phyloP scores from a whole-genome alignment of 1,139 yeast species.

The Saccharomyces hybrid region DNA sequence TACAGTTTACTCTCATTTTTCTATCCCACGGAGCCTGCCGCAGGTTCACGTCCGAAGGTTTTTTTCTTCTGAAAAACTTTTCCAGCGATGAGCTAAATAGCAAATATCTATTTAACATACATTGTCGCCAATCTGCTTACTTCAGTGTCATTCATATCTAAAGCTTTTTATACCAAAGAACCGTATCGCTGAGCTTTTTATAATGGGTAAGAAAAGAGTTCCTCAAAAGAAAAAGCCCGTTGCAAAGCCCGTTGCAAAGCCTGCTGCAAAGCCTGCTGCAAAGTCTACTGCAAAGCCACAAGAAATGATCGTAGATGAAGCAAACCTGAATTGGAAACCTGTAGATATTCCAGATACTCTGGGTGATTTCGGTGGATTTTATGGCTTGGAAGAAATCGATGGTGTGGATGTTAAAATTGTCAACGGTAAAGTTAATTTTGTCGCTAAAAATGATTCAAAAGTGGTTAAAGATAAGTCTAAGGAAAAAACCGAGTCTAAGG shows the following conservation, averaged over 20 bases:
- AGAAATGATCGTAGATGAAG: not conserved
- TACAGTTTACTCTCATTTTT: not conserved
- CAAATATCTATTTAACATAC: not conserved
- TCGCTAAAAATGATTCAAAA: conserved; percentile 40
- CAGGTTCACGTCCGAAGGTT: not conserved
- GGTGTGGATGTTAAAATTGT: conserved; percentile 76
- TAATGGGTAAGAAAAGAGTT: conserved; percentile 2
- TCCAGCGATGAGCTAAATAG: not conserved
- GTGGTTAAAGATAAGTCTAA: conserved; percentile 8
- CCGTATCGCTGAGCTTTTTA: not conserved
- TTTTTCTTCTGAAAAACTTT: not conserved
- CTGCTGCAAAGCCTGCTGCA: not conserved
- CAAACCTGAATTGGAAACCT: conserved; percentile 59
- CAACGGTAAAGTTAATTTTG: conserved; percentile 54
- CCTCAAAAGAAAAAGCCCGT: not conserved
- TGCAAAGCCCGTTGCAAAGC: conserved; percentile 1
- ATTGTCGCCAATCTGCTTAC: not conserved
- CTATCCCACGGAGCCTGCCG: not conserved
- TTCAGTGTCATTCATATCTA: not conserved
- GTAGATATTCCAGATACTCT: conserved; percentile 77
- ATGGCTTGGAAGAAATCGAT: conserved; percentile 87
- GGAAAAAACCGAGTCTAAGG: conserved; percentile 11
- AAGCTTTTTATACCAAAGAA: not conserved
- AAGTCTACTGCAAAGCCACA: not conserved
- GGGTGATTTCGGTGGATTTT: conserved; percentile 83